Evolutionary conservation across 306 rosid genomes (phyloP).

Genomic region (Inga laurina): DNA sequence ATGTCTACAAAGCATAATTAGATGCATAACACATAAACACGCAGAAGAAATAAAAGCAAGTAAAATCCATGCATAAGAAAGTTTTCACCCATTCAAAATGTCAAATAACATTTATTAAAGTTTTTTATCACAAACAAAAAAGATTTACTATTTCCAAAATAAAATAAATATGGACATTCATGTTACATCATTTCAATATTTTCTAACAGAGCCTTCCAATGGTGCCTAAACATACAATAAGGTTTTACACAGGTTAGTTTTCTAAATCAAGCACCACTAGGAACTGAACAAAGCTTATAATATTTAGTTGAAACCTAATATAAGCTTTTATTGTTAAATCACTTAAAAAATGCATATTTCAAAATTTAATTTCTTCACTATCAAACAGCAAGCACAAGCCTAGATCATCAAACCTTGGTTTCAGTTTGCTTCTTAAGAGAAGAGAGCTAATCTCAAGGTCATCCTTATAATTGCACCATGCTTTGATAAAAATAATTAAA

Average conservation of each 20-base stretch:
- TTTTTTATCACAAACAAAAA: background rate
- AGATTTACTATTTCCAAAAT: background rate
- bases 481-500: background rate
- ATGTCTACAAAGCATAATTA: slow-evolving; percentile 7
- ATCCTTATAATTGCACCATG: slow-evolving; percentile 1
- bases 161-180: background rate
- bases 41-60: background rate
- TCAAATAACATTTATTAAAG: background rate
- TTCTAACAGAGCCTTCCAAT: background rate
- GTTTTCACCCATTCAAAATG: background rate
- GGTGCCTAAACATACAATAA: background rate
- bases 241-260: background rate
- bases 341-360: background rate
- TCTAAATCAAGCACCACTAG: background rate
- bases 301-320: background rate
- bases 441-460: background rate
- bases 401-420: slow-evolving; percentile 17
- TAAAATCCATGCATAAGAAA: background rate
- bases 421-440: slow-evolving; percentile 6
- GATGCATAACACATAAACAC: background rate
- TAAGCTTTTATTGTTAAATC: background rate
- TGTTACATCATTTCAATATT: background rate
- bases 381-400: background rate
- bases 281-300: background rate
- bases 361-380: background rate